phyloP scores from a whole-genome alignment of 306 rosid genomes.

The Pyrus bretschneideri region DNA sequence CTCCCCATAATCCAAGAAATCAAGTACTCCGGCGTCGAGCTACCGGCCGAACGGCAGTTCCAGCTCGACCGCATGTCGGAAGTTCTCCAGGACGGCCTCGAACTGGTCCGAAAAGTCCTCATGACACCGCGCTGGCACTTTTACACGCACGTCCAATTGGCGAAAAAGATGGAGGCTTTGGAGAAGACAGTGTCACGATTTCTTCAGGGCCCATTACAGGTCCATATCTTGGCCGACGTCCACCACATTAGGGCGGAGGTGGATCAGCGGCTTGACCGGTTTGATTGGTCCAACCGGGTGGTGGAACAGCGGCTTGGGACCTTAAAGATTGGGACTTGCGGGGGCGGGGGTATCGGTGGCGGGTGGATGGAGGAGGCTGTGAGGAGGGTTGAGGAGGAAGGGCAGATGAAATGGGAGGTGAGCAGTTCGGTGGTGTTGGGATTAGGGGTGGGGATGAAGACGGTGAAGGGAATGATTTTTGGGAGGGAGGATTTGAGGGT shows the following conservation, averaged over 20 bases:
- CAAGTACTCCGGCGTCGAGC: constrained; percentile 76
- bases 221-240: constrained; percentile 65
- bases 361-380: constrained; percentile 65
- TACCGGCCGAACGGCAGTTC: constrained; percentile 34
- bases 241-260: constrained; percentile 46
- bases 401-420: constrained; percentile 29
- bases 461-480: constrained; percentile 49
- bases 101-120: constrained; percentile 56
- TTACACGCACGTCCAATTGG: constrained; percentile 59
- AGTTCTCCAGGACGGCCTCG: constrained; percentile 48
- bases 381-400: constrained; percentile 46
- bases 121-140: constrained; percentile 58
- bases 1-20: constrained; percentile 59
- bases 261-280: no score
- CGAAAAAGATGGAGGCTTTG: constrained; percentile 68
- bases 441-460: constrained; percentile 62
- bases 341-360: constrained; percentile 31
- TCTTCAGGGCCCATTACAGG: constrained; percentile 54
- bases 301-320: constrained; percentile 52
- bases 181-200: constrained; percentile 52
- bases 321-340: constrained; percentile 48
- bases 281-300: not conserved
- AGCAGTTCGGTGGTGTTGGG: constrained; percentile 34
- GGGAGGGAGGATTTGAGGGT: constrained; percentile 38
- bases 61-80: constrained; percentile 65